A percentile compares a stretch with the other conserved stretches of the same genome.
phyloP scores from a whole-genome alignment of 1,284 basidiomycete species.

The Marasmius sp. region DNA sequence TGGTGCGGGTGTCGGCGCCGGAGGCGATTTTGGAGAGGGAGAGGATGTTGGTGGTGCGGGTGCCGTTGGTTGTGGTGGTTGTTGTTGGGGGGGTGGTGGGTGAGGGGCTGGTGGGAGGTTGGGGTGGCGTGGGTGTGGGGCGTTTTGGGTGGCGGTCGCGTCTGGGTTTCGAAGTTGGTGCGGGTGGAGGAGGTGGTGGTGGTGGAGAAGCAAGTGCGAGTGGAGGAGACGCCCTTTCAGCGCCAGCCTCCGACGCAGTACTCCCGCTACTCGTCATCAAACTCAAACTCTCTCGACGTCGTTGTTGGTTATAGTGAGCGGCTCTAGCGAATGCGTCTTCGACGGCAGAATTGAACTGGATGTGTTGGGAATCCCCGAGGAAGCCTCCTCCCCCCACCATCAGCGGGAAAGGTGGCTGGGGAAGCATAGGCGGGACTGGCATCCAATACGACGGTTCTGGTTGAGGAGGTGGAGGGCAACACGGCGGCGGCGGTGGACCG shows the following conservation, averaged over 20 bases:
- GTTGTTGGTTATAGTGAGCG: no score
- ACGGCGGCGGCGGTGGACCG: background rate
- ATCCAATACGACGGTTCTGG: background rate
- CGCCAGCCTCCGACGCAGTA: no score
- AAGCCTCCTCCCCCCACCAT: no score
- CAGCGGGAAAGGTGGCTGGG: background rate
- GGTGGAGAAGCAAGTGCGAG: no score
- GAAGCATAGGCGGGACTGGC: background rate
- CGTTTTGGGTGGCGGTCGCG: background rate
- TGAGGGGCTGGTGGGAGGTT: background rate
- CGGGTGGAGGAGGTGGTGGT: background rate
- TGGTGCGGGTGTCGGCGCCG: slow-evolving; percentile 79
- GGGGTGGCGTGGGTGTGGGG: background rate
- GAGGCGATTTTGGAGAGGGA: background rate
- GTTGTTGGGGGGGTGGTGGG: background rate
- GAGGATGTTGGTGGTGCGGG: background rate
- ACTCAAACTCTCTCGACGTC: no score
- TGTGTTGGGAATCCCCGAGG: background rate
- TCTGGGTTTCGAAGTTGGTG: background rate
- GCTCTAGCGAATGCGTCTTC: no score
- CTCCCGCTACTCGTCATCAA: no score
- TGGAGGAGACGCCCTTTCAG: no score
- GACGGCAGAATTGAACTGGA: no score
- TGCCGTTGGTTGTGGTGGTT: background rate
- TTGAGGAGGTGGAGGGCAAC: no score